These are phyloP conservation scores for Lachancea sp. DNA, from an alignment of 805 yeast genomes.

Conservation along the genomic window DNA sequence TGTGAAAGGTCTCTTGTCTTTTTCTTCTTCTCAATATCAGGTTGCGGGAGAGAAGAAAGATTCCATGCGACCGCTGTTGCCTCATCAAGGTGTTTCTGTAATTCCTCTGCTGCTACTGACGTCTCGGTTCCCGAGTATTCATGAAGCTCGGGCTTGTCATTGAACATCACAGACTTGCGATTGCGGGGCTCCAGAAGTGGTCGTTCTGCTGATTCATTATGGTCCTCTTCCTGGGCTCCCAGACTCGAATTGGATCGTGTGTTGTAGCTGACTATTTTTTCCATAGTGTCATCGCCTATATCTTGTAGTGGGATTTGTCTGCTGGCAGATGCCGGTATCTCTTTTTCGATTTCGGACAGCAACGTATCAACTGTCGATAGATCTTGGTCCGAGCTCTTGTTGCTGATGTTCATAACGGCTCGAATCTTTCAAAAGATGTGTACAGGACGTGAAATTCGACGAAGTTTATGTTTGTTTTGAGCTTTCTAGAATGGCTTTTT, in stretches of 20 bases:
- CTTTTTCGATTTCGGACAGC: constrained; percentile 29
- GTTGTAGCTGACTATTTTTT: constrained; percentile 25
- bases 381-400: neutral
- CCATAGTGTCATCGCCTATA: constrained; percentile 32
- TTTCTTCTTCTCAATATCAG: neutral
- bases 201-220: neutral
- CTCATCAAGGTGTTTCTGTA: neutral
- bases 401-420: neutral
- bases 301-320: constrained; percentile 25
- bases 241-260: constrained; percentile 12
- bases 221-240: neutral
- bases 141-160: constrained; percentile 16
- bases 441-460: neutral
- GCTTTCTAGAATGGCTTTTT: too few relatives aligned
- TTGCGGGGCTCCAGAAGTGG: constrained; percentile 2
- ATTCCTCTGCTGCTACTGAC: neutral
- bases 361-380: constrained; percentile 24
- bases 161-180: constrained; percentile 15
- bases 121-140: constrained; percentile 11
- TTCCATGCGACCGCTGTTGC: constrained; percentile 1
- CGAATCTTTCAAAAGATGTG: neutral
- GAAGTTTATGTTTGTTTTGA: too few relatives aligned
- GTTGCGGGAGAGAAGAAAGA: neutral
- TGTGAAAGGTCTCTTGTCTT: neutral
- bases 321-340: constrained; percentile 12